phyloP scores from a whole-genome alignment of 2,329 filamentous ascomycete genomes.

The Cyphellophora europaea region DNA sequence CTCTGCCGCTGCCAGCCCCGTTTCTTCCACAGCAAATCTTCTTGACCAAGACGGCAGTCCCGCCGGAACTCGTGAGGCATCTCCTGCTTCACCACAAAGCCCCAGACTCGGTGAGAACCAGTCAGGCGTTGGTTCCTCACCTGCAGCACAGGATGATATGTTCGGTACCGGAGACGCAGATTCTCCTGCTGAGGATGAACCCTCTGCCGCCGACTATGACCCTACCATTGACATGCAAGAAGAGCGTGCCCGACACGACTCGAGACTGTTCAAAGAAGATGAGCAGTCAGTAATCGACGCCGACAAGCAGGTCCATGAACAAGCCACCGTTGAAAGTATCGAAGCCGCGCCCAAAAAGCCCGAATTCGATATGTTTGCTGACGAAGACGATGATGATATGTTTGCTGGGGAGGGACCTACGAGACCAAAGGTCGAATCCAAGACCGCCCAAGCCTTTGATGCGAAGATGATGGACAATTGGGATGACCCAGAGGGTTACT shows the following conservation, averaged over 20 bases:
- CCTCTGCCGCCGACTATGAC: conserved; percentile 89
- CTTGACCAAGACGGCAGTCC: not conserved
- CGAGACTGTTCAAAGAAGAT: conserved; percentile 50
- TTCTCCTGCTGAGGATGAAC: conserved; percentile 48
- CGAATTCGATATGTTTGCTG: conserved; percentile 55
- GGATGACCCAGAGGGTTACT: conserved; percentile 93
- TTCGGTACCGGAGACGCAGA: conserved; percentile 49
- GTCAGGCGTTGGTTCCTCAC: conserved; percentile 21
- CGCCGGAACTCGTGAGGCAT: not conserved
- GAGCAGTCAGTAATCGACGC: conserved; percentile 47
- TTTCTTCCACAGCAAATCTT: not conserved
- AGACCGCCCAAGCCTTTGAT: conserved; percentile 48
- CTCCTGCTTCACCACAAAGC: not conserved
- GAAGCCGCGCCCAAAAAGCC: conserved; percentile 29
- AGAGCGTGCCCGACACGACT: conserved; percentile 62
- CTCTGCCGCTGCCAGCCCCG: conserved; percentile 2
- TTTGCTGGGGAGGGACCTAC: conserved; percentile 70
- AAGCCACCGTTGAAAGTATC: conserved; percentile 19
- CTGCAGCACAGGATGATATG: conserved; percentile 56
- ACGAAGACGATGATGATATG: conserved; percentile 64
- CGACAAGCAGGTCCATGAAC: conserved; percentile 45
- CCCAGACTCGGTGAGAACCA: conserved; percentile 11
- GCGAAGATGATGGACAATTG: conserved; percentile 80
- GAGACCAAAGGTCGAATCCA: conserved; percentile 36
- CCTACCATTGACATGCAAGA: conserved; percentile 82